phyloP scores from a whole-genome alignment of 1,139 yeast genomes.

The Geotrichum australiense region DNA sequence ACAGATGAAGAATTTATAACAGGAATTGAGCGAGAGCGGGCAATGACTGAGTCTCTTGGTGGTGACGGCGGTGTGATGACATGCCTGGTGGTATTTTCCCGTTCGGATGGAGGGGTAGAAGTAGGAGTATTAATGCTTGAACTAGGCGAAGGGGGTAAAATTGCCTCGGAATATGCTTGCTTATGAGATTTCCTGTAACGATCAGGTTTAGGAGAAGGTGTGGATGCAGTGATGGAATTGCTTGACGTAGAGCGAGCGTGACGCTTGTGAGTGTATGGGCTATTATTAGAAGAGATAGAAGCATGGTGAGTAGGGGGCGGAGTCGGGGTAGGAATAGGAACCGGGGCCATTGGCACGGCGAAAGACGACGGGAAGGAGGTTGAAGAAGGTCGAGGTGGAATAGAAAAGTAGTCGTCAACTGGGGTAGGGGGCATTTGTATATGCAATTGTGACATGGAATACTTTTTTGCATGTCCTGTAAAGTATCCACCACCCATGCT shows the following conservation, averaged over 20 bases:
- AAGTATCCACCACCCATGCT: too few species aligned
- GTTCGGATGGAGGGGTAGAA: conserved; percentile 2
- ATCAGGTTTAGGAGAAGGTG: conserved; percentile 1
- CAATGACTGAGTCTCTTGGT: not conserved
- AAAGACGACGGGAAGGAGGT: conserved; percentile 1
- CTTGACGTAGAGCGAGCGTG: conserved; percentile 14
- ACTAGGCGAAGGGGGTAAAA: not conserved
- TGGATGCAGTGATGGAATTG: conserved; percentile 3
- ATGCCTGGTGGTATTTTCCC: too few species aligned
- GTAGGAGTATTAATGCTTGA: not conserved
- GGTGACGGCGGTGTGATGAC: not conserved
- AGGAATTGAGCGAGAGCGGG: too few species aligned
- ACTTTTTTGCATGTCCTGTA: conserved; percentile 4
- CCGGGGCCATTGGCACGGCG: not conserved
- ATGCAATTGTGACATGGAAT: conserved; percentile 11
- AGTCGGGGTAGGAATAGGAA: too few species aligned
- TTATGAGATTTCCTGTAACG: not conserved
- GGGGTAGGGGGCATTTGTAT: conserved; percentile 12
- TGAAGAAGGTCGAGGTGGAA: not conserved
- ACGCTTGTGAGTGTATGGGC: too few species aligned
- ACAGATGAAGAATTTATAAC: too few species aligned
- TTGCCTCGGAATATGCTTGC: not conserved
- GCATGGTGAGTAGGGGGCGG: too few species aligned
- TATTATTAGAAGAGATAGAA: too few species aligned
- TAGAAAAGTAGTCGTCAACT: conserved; percentile 13